These are phyloP conservation scores for Manihot esculenta DNA, from an alignment of 441 rosid species.

Conservation along the genomic window DNA sequence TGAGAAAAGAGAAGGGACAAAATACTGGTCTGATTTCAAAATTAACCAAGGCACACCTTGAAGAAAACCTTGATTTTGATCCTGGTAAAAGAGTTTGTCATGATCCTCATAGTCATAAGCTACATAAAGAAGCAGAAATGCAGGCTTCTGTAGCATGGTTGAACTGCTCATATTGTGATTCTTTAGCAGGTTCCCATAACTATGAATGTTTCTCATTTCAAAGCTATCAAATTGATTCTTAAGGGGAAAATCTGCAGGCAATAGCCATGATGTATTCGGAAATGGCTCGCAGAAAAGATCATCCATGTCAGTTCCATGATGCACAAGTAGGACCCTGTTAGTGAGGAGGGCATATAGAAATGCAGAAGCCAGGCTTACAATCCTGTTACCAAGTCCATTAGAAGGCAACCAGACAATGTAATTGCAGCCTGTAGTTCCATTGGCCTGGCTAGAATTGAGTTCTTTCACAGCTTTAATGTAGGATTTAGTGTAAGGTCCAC, in stretches of 20 bases:
- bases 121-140: constrained; percentile 47
- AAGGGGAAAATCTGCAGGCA: constrained; percentile 57
- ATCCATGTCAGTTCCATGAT: constrained; percentile 49
- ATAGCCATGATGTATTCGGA: constrained; percentile 52
- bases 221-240: constrained; percentile 30
- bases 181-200: constrained; percentile 54
- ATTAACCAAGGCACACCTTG: constrained; percentile 58
- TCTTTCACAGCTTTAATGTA: constrained; percentile 24
- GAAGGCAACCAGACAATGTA: constrained; percentile 46
- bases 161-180: constrained; percentile 23
- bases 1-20: constrained; percentile 58
- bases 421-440: constrained; percentile 30
- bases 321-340: constrained; percentile 56
- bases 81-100: constrained; percentile 63
- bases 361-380: constrained; percentile 50
- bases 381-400: constrained; percentile 74
- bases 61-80: constrained; percentile 48
- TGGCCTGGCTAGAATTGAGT: constrained; percentile 20
- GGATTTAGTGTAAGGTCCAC: constrained; percentile 38
- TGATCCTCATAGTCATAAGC: constrained; percentile 43
- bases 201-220: constrained; percentile 19
- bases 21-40: constrained; percentile 57
- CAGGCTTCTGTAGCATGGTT: constrained; percentile 20
- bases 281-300: constrained; percentile 70
- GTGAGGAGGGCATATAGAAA: constrained; percentile 68